Evolutionary conservation across 2,329 filamentous ascomycete genomes (phyloP), one percentile per base, ranked within the genome.

Genomic region (Microcyclosporella mali): DNA sequence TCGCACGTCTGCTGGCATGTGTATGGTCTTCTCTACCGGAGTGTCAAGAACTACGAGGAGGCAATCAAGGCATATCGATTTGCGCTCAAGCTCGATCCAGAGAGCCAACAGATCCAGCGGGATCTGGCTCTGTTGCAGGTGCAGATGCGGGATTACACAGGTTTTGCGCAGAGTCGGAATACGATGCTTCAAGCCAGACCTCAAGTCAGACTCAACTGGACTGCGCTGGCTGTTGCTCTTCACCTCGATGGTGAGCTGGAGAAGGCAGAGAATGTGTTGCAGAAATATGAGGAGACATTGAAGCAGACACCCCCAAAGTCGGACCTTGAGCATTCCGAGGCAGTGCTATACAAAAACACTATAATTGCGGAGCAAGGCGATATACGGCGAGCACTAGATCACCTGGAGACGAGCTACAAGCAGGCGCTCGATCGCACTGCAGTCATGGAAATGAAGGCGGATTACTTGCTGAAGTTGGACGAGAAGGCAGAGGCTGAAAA

Each of bases 1-100:
- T 95, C 89, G 59, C 90, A 97, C 69, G 89, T 98, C 59, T 97
- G 89, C 74, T 98, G 92, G 92, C 94, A 98, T 68, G 92, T 98
- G 48, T 98, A 97, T 66, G 92, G 94, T 25, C 70, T 98, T 55
- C 77, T 98, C 38, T 97, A 94, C 70, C 83, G 90, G 39, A 84
- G 87, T 37, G 84, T 85, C 62, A 97, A 97, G 76, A 97, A 98
- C 69, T 97, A 94, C 58, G 92, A 97, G 66, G 92, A 97, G 70
- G 90, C 94, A 8, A 95, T 95, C 71, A 97, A 97, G 74, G 94
- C 92, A 45, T 98, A 98, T 74, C 94, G 94, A 65, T 95, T 94
- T 66, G 92, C 92, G 12, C 72, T 98, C 56, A 82, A 81, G 63
- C 78, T 97, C 47, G 92, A 98, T 61, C 90, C 94, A n/a, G 88